Evolutionary conservation across 1,139 yeast genomes (phyloP).

Genomic region (Taphrina communis): DNA sequence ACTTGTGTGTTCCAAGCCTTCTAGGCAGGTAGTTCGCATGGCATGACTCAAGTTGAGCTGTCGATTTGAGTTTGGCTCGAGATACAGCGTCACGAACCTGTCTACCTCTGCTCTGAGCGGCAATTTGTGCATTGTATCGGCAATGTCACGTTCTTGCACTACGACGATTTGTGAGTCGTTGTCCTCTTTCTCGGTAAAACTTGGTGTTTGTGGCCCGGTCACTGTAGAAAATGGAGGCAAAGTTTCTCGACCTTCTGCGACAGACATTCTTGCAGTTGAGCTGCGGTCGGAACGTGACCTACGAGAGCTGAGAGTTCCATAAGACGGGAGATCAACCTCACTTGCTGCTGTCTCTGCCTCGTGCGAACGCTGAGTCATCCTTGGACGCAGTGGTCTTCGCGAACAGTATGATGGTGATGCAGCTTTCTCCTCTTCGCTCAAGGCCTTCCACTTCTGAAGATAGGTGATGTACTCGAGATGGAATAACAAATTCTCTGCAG

Average conservation of each 20-base stretch:
- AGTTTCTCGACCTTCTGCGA: not conserved
- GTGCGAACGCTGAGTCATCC: not conserved
- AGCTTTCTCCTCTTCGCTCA: not conserved
- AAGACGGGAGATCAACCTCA: not conserved
- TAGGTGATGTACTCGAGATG: constrained; percentile 2
- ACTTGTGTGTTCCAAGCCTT: constrained; percentile 7
- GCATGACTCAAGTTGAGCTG: constrained; percentile 8
- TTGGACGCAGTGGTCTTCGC: not conserved
- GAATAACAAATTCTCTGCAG: constrained; percentile 8
- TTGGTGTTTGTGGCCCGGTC: not conserved
- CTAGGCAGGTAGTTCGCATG: not conserved
- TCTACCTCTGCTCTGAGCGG: constrained; percentile 8
- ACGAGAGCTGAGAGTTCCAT: not conserved
- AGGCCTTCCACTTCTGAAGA: constrained; percentile 1
- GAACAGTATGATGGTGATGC: not conserved
- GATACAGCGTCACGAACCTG: not conserved
- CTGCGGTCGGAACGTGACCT: not conserved
- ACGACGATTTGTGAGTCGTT: not conserved
- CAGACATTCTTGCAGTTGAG: not conserved
- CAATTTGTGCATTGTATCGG: not conserved
- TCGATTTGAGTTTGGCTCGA: not conserved
- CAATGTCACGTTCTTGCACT: not conserved
- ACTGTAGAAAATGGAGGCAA: not conserved
- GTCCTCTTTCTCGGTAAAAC: not conserved
- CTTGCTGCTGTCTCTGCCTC: not conserved